Base-by-base conservation (phyloP, 768 basidiomycete species). In the Rhodocollybia butyracea region DNA sequence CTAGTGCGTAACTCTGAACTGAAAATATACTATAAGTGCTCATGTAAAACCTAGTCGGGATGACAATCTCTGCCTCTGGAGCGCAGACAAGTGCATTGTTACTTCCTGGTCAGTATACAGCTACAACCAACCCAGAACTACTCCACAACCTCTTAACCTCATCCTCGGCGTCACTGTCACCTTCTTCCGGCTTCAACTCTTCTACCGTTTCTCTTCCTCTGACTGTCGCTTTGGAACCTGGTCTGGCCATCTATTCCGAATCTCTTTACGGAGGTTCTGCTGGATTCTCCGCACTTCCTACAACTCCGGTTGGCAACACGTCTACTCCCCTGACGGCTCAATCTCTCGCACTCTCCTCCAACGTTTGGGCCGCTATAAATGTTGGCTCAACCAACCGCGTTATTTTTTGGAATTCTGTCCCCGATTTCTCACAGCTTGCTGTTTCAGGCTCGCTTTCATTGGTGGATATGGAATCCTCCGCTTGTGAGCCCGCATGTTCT, bases 331-430 rank as follows among this genome's bases (percentile, higher is more conserved):
- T 91, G 12, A 66, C 72, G 3, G 80, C 80, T 5, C 76, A 74
- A 19, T 88, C 91, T 1, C 60, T 94, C n/a, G 77, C 82, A 3
- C 70, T 93, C n/a, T 78, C 89, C 1, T 75, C 78, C 19, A 83
- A 85, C 55, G 73, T 86, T 0, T 93, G 86, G 86, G 81, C 78
- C 10, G 83, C 84, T 2, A 71, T 94, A 11, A 76, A 76, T 5
- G 69, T 82, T 1, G 77, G 80, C n/a, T 73, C 75, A 27, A 80
- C 77, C 55, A 72, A 74, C 34, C 85, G 86, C 24, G 66, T 91
- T 15, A 76, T 93, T 21, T 64, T 94, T 30, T 94, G 90, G 89
- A 83, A 90, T 57, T 82, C 87, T 10, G 72, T 94, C 42, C 85
- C 91, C 11, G 91, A 94, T 62, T 64, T 88, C 21, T 71, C 81